These are phyloP conservation scores for Vaccinium myrtillus DNA, from an alignment of 148 eudicot species.

Conservation along the genomic window DNA sequence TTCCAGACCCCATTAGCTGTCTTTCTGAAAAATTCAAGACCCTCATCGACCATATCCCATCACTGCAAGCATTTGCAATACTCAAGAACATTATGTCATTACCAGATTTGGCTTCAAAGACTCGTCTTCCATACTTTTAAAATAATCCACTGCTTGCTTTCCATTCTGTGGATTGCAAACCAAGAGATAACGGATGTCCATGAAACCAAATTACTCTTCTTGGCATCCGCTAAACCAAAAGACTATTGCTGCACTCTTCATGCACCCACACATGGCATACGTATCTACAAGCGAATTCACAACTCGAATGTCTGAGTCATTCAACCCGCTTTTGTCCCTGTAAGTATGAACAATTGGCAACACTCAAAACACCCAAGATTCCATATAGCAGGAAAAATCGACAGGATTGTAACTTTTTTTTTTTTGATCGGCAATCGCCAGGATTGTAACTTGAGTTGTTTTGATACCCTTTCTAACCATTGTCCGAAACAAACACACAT, in stretches of 20 bases:
- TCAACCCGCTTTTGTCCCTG: slow-evolving; percentile 44
- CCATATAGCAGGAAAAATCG: slow-evolving; percentile 47
- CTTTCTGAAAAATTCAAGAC: slow-evolving; percentile 47
- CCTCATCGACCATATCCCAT: slow-evolving; percentile 67
- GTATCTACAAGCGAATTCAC: slow-evolving; percentile 54
- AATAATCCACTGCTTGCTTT: slow-evolving; percentile 45
- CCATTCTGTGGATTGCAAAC: slow-evolving; percentile 68
- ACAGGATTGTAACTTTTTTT: slow-evolving; percentile 37
- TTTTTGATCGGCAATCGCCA: slow-evolving; percentile 24
- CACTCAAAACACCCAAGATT: slow-evolving; percentile 38
- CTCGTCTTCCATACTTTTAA: slow-evolving; percentile 36
- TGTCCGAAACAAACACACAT: slow-evolving; percentile 36
- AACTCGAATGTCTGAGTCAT: slow-evolving; percentile 35
- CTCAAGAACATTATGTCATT: slow-evolving; percentile 62
- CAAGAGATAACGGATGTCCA: slow-evolving; percentile 67
- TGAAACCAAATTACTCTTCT: slow-evolving; percentile 46
- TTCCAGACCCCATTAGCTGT: slow-evolving; percentile 30
- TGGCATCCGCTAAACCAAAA: slow-evolving; percentile 38
- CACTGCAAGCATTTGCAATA: slow-evolving; percentile 55
- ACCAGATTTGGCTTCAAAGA: slow-evolving; percentile 53
- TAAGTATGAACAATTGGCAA: slow-evolving; percentile 50
- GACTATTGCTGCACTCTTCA: slow-evolving; percentile 38
- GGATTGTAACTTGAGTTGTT: slow-evolving; percentile 52
- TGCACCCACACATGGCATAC: slow-evolving; percentile 64
- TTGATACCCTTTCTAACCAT: slow-evolving; percentile 47